These are phyloP conservation scores for Lactifluus pinguis DNA, from an alignment of 768 basidiomycete species.

Conservation along the genomic window DNA sequence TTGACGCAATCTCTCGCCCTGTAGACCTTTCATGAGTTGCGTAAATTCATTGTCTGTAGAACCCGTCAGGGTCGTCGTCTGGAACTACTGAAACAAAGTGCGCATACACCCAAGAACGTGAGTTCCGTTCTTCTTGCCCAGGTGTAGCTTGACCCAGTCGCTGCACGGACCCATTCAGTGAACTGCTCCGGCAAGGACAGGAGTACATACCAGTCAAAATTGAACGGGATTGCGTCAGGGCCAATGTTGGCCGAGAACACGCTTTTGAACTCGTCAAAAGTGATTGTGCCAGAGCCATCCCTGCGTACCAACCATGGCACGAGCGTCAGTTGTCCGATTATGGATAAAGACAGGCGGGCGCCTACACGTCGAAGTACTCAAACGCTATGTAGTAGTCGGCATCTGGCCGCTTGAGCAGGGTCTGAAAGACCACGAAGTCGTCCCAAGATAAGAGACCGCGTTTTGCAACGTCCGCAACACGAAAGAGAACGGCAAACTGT, in stretches of 20 bases:
- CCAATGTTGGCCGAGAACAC: slow-evolving; percentile 78
- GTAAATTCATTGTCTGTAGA: slow-evolving; percentile 86
- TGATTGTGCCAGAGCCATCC: slow-evolving; percentile 86
- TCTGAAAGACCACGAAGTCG: slow-evolving; percentile 94
- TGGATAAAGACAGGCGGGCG: neutral
- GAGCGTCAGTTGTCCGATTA: neutral
- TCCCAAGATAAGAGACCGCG: slow-evolving; percentile 84
- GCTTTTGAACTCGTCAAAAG: slow-evolving; percentile 90
- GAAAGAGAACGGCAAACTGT: slow-evolving; percentile 86
- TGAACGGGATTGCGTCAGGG: slow-evolving; percentile 80
- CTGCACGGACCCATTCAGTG: slow-evolving; percentile 29
- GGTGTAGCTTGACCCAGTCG: slow-evolving; percentile 94
- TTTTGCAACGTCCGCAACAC: slow-evolving; percentile 72
- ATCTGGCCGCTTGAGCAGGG: slow-evolving; percentile 84
- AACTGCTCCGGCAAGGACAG: neutral
- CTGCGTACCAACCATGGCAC: slow-evolving; percentile 30
- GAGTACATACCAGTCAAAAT: slow-evolving; percentile 75
- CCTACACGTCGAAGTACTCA: slow-evolving; percentile 87
- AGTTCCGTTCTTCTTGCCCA: slow-evolving; percentile 85
- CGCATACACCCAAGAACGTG: slow-evolving; percentile 85
- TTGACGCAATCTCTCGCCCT: slow-evolving; percentile 95
- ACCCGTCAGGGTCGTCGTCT: slow-evolving; percentile 14
- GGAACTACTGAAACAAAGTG: neutral
- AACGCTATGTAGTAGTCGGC: slow-evolving; percentile 97
- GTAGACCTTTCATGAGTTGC: slow-evolving; percentile 96